Conservation (phyloP, 1,284 basidiomycete species). For the Bondarzewia mesenterica region DNA sequence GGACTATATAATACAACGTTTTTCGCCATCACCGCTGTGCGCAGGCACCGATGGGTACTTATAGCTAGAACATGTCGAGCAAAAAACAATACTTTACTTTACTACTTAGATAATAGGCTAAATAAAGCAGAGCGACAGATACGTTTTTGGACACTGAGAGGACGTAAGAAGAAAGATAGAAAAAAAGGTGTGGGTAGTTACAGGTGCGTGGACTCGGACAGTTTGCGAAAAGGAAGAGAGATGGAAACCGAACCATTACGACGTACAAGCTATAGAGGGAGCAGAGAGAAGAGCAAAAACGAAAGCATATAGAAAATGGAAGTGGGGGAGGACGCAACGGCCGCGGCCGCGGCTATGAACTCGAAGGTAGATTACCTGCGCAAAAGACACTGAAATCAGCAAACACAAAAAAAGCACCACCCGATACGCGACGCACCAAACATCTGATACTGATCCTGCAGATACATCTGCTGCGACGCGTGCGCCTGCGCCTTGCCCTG, state of each 20-base stretch:
- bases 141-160: background rate
- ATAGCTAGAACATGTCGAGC: too few species aligned
- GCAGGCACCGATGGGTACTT: too few species aligned
- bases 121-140: too few species aligned
- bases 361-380: background rate
- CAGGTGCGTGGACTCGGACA: background rate
- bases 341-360: background rate
- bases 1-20: too few species aligned
- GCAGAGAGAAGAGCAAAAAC: background rate
- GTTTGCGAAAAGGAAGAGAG: background rate
- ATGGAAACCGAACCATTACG: background rate
- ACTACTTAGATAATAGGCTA: too few species aligned
- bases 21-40: too few species aligned
- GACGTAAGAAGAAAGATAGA: background rate
- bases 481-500: background rate
- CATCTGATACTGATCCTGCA: slow-evolving; percentile 6
- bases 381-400: background rate
- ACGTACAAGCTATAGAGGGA: too few species aligned
- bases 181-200: background rate
- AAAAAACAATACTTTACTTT: too few species aligned
- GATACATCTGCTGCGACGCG: slow-evolving; percentile 1
- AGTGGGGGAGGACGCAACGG: too few species aligned
- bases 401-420: background rate
- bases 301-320: background rate
- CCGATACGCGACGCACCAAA: background rate